A percentile compares a stretch with the other conserved stretches of the same genome.
Conservation (phyloP, 768 basidiomycete genomes). For the Leucocoprinus birnbaumii region DNA sequence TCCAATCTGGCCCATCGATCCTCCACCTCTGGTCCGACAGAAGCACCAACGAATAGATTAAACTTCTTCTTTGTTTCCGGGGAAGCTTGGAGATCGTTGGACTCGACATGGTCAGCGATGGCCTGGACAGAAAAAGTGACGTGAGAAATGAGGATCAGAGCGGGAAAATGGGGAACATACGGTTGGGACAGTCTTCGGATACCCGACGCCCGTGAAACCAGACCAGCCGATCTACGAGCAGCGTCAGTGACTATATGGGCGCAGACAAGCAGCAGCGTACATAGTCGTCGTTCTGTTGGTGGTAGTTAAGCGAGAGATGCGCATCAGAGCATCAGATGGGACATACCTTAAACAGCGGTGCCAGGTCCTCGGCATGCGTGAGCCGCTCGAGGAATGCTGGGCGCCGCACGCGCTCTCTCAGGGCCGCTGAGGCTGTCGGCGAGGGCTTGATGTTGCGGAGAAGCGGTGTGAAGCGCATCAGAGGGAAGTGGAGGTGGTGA, state of each 20-base stretch:
- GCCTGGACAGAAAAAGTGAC: constrained; percentile 23
- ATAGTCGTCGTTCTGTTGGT: constrained; percentile 41
- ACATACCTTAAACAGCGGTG: constrained; percentile 7
- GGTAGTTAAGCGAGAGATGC: background rate
- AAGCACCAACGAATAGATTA: constrained; percentile 36
- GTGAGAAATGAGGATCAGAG: background rate
- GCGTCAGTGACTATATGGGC: background rate
- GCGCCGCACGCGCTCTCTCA: background rate
- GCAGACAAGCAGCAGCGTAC: constrained; percentile 20
- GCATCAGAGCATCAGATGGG: background rate
- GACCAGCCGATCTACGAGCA: constrained; percentile 45
- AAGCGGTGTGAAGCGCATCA: background rate
- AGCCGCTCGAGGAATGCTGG: constrained; percentile 4
- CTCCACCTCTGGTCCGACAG: constrained; percentile 46
- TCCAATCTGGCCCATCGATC: constrained; percentile 45
- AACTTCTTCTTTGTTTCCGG: constrained; percentile 41
- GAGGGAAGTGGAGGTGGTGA: too few relatives aligned
- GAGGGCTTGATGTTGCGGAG: background rate
- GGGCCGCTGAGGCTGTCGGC: background rate
- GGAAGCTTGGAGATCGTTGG: constrained; percentile 40
- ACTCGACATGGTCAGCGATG: constrained; percentile 42
- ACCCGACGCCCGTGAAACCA: constrained; percentile 49
- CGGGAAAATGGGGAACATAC: constrained; percentile 23
- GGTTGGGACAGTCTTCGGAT: constrained; percentile 42
- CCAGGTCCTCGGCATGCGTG: background rate